Conservation (phyloP, 2,329 filamentous ascomycete genomes). For the Aspergillus sp. region DNA sequence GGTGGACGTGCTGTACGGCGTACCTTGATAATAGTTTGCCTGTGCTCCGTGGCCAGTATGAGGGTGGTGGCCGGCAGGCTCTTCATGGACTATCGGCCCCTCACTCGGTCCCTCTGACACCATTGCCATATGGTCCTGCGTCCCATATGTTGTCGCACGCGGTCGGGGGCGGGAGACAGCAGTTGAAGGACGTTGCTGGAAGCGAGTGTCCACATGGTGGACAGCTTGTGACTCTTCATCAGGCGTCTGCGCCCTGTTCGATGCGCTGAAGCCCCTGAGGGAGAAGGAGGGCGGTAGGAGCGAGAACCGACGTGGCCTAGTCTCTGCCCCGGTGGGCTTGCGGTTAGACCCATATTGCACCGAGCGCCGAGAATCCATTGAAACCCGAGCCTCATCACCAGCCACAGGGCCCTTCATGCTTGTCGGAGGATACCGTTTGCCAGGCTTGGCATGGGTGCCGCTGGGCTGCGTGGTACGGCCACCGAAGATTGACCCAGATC, state of each 20-base stretch:
- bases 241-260: conserved; percentile 42
- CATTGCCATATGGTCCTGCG: conserved; percentile 21
- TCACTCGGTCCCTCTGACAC: conserved; percentile 21
- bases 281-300: conserved; percentile 58
- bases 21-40: conserved; percentile 19
- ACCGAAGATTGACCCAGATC: conserved; percentile 74
- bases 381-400: conserved; percentile 51
- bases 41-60: conserved; percentile 32
- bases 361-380: conserved; percentile 65
- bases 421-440: conserved; percentile 74
- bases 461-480: conserved; percentile 33
- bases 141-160: conserved; percentile 24
- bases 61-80: conserved; percentile 30
- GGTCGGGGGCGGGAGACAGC: conserved; percentile 20
- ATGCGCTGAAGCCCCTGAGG: conserved; percentile 54
- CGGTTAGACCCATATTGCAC: conserved; percentile 60
- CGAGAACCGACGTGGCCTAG: conserved; percentile 60
- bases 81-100: conserved; percentile 13
- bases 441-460: conserved; percentile 36
- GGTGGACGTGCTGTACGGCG: conserved; percentile 20
- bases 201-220: conserved; percentile 26
- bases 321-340: conserved; percentile 60
- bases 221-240: conserved; percentile 30
- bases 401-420: conserved; percentile 73
- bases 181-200: conserved; percentile 27